phyloP scores from a whole-genome alignment of 108 stramenopile genomes.

The Skeletonema costatum region DNA sequence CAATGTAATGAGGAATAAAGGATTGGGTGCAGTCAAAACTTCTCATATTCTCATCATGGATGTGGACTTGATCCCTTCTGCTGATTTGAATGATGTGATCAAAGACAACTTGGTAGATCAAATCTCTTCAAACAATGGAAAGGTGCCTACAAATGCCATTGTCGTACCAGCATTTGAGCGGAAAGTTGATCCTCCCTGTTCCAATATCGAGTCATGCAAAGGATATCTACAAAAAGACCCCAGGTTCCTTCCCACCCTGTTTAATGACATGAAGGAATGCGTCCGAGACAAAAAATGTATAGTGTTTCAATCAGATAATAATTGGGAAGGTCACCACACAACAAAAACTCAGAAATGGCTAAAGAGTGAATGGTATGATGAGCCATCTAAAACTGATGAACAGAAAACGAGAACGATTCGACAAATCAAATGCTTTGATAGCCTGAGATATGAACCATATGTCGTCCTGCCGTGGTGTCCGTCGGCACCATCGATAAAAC shows the following conservation, averaged over 20 bases:
- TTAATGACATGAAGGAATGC: conserved; percentile 68
- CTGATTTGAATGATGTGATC: conserved; percentile 49
- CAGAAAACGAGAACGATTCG: conserved; percentile 28
- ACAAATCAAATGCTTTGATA: conserved; percentile 73
- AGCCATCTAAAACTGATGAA: conserved; percentile 8
- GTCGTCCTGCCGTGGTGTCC: conserved; percentile 85
- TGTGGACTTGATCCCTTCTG: conserved; percentile 89
- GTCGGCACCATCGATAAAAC: conserved; percentile 8
- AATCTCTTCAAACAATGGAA: conserved; percentile 15
- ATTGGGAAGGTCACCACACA: conserved; percentile 85
- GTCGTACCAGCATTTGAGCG: conserved; percentile 90
- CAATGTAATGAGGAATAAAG: conserved; percentile 90
- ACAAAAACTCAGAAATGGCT: conserved; percentile 77
- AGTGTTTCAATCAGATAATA: conserved; percentile 74
- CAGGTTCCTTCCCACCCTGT: conserved; percentile 66
- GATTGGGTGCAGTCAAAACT: conserved; percentile 76
- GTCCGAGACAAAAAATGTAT: conserved; percentile 56
- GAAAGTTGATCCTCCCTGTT: conserved; percentile 52
- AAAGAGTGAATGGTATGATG: conserved; percentile 63
- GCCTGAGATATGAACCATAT: conserved; percentile 88
- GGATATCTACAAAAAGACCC: conserved; percentile 49
- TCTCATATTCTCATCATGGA: conserved; percentile 89
- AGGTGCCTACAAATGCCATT: conserved; percentile 51
- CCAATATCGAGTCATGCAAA: conserved; percentile 43
- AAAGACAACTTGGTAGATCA: conserved; percentile 44